Percentiles rank a stretch among this genome's conserved stretches.
phyloP scores from a whole-genome alignment of 345 rosid genomes.

The Ricinus communis region DNA sequence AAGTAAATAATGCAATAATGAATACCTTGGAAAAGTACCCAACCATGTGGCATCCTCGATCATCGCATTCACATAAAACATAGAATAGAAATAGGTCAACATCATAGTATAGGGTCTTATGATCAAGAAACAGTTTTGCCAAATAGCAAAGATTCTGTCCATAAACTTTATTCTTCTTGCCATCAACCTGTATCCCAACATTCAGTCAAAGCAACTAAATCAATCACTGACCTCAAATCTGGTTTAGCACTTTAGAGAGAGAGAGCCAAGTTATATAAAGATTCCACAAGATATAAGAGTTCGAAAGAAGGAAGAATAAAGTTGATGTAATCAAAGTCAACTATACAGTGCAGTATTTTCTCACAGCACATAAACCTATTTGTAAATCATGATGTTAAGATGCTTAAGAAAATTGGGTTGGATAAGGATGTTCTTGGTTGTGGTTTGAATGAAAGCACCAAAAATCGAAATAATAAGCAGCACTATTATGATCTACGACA shows the following conservation, averaged over 20 bases:
- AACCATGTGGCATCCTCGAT: slow-evolving; percentile 99
- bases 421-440: no score
- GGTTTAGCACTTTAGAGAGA: background rate
- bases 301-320: background rate
- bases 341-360: background rate
- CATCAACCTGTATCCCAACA: slow-evolving; percentile 59
- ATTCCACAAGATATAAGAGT: background rate
- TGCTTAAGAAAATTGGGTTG: background rate
- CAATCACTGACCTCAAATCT: background rate
- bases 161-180: slow-evolving; percentile 97
- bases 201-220: background rate
- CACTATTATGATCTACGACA: background rate
- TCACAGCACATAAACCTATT: background rate
- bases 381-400: background rate
- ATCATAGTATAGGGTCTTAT: slow-evolving; percentile 97
- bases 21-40: slow-evolving; percentile 97
- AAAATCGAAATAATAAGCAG: background rate
- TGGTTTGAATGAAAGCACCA: background rate
- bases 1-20: background rate
- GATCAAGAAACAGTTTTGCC: slow-evolving; percentile 97
- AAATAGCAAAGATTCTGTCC: slow-evolving; percentile 98
- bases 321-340: background rate
- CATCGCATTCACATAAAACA: slow-evolving; percentile 94
- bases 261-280: background rate
- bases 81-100: slow-evolving; percentile 95